These are phyloP conservation scores for Cyathus striatus DNA, from an alignment of 768 basidiomycete species.

Conservation along the genomic window DNA sequence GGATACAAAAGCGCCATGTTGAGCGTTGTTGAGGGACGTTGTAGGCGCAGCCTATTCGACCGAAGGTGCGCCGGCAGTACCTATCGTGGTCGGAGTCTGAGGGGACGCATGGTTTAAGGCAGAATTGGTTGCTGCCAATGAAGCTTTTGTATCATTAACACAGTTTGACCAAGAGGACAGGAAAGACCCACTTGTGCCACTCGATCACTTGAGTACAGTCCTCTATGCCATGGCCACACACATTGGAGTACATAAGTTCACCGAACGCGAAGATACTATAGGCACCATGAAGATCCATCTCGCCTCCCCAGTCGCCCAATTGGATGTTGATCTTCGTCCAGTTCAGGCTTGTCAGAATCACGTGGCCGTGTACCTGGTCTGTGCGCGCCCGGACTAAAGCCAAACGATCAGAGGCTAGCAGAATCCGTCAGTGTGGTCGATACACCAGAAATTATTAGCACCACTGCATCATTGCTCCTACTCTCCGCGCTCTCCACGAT, in stretches of 20 bases:
- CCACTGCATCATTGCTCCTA: no score
- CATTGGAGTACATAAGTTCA: conserved; percentile 61
- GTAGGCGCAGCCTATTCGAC: conserved; percentile 65
- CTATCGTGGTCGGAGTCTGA: conserved; percentile 34
- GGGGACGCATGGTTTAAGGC: conserved; percentile 69
- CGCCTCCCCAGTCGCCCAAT: conserved; percentile 61
- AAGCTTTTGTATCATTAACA: conserved; percentile 35
- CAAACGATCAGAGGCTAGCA: no score
- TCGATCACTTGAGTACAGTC: conserved; percentile 51
- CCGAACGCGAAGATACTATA: conserved; percentile 77
- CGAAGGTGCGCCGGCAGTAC: conserved; percentile 63
- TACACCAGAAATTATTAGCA: no score
- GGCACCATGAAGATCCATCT: conserved; percentile 74
- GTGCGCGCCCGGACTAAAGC: no score
- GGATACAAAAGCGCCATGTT: conserved; percentile 49
- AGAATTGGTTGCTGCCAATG: conserved; percentile 58
- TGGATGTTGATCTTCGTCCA: conserved; percentile 53
- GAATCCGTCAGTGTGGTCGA: no score
- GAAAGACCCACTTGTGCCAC: conserved; percentile 65
- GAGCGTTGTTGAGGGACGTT: conserved; percentile 53
- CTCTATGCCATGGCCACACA: conserved; percentile 36
- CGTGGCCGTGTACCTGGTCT: no score
- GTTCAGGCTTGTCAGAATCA: no score
- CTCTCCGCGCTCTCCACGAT: no score
- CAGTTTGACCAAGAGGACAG: background rate